Conservation (phyloP, 176 grass and related monocot genomes). For the Rhynchospora pubera region DNA sequence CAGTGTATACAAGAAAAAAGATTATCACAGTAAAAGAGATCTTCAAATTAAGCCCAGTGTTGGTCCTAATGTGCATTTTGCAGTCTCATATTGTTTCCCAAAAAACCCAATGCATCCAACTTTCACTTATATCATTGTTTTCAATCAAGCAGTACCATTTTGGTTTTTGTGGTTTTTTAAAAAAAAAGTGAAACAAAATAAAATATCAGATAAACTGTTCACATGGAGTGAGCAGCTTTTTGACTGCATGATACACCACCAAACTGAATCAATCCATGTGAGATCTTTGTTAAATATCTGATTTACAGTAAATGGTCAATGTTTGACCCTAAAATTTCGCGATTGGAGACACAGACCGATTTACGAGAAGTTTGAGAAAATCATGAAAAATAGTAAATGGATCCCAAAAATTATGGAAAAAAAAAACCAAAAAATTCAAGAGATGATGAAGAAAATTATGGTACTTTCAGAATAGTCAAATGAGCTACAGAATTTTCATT, state of each 20-base stretch:
- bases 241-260: not conserved
- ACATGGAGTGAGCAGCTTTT: not conserved
- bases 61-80: too few relatives aligned
- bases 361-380: too few relatives aligned
- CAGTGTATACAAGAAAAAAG: not conserved
- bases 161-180: not conserved
- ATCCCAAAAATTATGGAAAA: too few relatives aligned
- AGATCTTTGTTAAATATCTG: not conserved
- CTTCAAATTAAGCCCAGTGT: too few relatives aligned
- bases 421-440: too few relatives aligned
- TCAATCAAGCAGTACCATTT: not conserved
- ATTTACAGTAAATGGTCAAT: too few relatives aligned
- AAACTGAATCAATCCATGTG: not conserved
- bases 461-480: too few relatives aligned
- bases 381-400: too few relatives aligned
- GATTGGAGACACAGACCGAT: too few relatives aligned
- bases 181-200: not conserved
- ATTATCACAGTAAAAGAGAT: not conserved
- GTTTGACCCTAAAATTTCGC: too few relatives aligned
- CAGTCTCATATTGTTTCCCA: not conserved
- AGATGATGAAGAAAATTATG: too few relatives aligned
- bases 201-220: not conserved
- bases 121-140: not conserved
- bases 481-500: too few relatives aligned
- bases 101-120: not conserved